A percentile compares a stretch with the other conserved stretches of the same genome.
These are phyloP conservation scores for Phellopilus nigrolimitatus DNA, from an alignment of 1,284 basidiomycete genomes.

Conservation along the genomic window DNA sequence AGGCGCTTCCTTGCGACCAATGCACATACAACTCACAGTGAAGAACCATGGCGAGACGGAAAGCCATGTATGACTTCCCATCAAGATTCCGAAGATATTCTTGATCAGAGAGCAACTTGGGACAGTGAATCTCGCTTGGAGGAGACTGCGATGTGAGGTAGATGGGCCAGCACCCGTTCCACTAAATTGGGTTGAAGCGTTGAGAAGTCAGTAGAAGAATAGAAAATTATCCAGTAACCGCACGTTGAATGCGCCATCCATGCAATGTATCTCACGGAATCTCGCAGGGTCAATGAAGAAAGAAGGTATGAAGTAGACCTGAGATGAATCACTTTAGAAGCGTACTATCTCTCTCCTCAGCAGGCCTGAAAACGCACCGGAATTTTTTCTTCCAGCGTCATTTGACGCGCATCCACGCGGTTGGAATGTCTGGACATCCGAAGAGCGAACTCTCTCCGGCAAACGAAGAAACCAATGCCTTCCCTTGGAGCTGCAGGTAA, in stretches of 20 bases:
- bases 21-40: slow-evolving; percentile 59
- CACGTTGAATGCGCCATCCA: slow-evolving; percentile 62
- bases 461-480: slow-evolving; percentile 73
- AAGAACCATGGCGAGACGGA: slow-evolving; percentile 74
- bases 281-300: slow-evolving; percentile 57
- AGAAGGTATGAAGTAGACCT: slow-evolving; percentile 55
- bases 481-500: slow-evolving; percentile 40
- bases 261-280: slow-evolving; percentile 33
- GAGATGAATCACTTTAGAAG: no score
- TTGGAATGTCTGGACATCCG: slow-evolving; percentile 45
- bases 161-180: slow-evolving; percentile 65
- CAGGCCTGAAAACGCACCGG: slow-evolving; percentile 8
- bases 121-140: slow-evolving; percentile 31
- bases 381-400: background rate
- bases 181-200: slow-evolving; percentile 33
- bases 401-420: slow-evolving; percentile 45
- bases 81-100: slow-evolving; percentile 43
- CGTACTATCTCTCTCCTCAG: slow-evolving; percentile 23
- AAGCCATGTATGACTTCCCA: slow-evolving; percentile 41
- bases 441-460: slow-evolving; percentile 71
- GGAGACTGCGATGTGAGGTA: slow-evolving; percentile 38
- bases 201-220: background rate
- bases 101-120: slow-evolving; percentile 42
- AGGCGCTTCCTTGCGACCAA: background rate
- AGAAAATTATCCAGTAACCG: slow-evolving; percentile 17